Evolutionary conservation across 805 yeast genomes (phyloP), one percentile per base, ranked within the genome.

Genomic region (Myxozyma udenii): DNA sequence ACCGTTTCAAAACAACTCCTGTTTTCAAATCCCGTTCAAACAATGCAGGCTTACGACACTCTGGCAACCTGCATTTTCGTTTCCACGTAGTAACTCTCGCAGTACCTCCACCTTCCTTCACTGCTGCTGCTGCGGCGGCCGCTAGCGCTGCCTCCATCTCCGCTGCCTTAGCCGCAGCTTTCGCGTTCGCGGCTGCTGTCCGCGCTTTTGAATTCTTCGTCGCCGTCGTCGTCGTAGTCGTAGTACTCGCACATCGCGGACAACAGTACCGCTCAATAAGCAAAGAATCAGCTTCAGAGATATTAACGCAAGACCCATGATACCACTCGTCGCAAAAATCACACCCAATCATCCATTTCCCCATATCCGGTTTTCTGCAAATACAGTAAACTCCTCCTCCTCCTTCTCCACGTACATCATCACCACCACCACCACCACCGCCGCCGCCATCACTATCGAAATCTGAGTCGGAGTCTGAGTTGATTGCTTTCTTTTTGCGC

Each of bases 301-400:
- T 64, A 46, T 75, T 75, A 76, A 89, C 78, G 65, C 97, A 90
- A 41, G 70, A 71, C 67, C 89, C 87, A 68, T 90, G 97, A 64
- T 77, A 90, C 97, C 97, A 90, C 52, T 87, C 96, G 63, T 88
- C 96, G 68, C 97, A 90, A 4, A 87, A 90, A 65, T 89, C 96
- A 66, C 97, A 89, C 0, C 85, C 87, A n/a, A 90, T 85, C 97
- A 90, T 90, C 65, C 89, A 70, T 51, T 80, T 83, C 1, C 90
- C 93, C 53, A 77, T 74, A 62, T 90, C 96, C 0, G 88, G 84
- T 54, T 76, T 77, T 35, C 93, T 75, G 66, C 97, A 89, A 0
- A 83, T 69, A 65, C 97, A 89, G 62, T 75, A 88, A 21, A 51
- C 14, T 9, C 14, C 33, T 28, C 14, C 12, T 28, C 33, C 33